These are phyloP conservation scores for Lanmaoa rubissima DNA, from an alignment of 768 basidiomycete genomes.

Conservation along the genomic window DNA sequence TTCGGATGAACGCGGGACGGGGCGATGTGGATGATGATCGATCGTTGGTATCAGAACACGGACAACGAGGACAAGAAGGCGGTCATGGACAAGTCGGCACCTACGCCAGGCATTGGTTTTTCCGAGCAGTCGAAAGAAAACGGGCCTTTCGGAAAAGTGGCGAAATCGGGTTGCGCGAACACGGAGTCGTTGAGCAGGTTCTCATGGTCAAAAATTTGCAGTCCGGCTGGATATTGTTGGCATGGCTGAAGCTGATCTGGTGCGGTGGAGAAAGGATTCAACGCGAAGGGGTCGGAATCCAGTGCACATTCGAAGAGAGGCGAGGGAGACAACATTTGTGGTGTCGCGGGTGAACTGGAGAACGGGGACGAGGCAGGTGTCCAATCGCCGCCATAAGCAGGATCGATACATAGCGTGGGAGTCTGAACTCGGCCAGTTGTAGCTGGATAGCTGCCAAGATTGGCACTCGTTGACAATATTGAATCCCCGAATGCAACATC, in stretches of 20 bases:
- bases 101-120: slow-evolving; percentile 23
- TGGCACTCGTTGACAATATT: slow-evolving; percentile 19
- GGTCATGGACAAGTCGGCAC: slow-evolving; percentile 30
- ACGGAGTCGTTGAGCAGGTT: slow-evolving; percentile 8
- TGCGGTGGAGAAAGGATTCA: slow-evolving; percentile 19
- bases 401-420: slow-evolving; percentile 41
- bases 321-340: slow-evolving; percentile 35
- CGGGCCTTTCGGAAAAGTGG: slow-evolving; percentile 22
- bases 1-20: slow-evolving; percentile 8
- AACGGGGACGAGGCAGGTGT: slow-evolving; percentile 42
- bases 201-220: slow-evolving; percentile 21
- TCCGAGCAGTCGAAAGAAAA: slow-evolving; percentile 26
- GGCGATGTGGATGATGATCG: background rate
- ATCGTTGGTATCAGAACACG: slow-evolving; percentile 24
- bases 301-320: slow-evolving; percentile 24
- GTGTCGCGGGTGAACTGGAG: slow-evolving; percentile 44
- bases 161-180: slow-evolving; percentile 24
- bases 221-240: slow-evolving; percentile 20
- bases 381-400: slow-evolving; percentile 41
- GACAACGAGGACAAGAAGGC: slow-evolving; percentile 33
- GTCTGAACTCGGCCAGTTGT: slow-evolving; percentile 25
- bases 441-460: slow-evolving; percentile 23
- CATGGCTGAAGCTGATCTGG: slow-evolving; percentile 14
- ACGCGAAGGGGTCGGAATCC: slow-evolving; percentile 21
- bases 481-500: slow-evolving; percentile 30